Conservation (phyloP, 2,329 filamentous ascomycete genomes). For the Ophiostoma novo-ulmi region DNA sequence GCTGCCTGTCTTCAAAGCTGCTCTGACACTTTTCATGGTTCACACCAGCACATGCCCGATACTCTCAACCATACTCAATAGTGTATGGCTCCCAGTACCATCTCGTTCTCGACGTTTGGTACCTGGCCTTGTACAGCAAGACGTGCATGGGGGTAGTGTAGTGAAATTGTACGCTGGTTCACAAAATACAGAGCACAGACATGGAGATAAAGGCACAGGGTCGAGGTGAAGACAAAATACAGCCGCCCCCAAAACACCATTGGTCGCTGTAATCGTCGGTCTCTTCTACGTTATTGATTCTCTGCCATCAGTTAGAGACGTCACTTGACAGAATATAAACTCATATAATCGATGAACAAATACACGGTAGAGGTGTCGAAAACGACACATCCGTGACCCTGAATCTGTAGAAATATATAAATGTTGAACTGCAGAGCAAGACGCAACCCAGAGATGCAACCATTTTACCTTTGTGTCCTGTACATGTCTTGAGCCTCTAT, state of each 20-base stretch:
- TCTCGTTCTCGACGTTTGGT: neutral
- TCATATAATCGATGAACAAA: too few relatives aligned
- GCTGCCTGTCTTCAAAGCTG: neutral
- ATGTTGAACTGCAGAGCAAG: neutral
- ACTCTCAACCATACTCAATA: neutral
- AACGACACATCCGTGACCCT: neutral
- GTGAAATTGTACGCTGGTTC: neutral
- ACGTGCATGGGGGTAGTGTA: neutral
- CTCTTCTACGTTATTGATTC: neutral
- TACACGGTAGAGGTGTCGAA: neutral
- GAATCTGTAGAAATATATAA: neutral
- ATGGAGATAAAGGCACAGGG: neutral
- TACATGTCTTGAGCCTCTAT: neutral
- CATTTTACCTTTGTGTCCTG: neutral
- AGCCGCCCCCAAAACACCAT: neutral
- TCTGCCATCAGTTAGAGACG: neutral
- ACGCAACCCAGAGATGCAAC: conserved; percentile 1
- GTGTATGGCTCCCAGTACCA: neutral
- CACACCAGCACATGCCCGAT: neutral
- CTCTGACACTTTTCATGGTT: neutral
- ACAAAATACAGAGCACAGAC: neutral
- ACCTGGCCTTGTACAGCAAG: neutral
- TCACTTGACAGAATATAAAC: neutral
- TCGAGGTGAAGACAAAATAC: too few relatives aligned
- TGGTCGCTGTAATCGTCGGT: neutral